These are phyloP conservation scores for Gossypium aridum DNA, from an alignment of 441 rosid genomes.

Conservation along the genomic window DNA sequence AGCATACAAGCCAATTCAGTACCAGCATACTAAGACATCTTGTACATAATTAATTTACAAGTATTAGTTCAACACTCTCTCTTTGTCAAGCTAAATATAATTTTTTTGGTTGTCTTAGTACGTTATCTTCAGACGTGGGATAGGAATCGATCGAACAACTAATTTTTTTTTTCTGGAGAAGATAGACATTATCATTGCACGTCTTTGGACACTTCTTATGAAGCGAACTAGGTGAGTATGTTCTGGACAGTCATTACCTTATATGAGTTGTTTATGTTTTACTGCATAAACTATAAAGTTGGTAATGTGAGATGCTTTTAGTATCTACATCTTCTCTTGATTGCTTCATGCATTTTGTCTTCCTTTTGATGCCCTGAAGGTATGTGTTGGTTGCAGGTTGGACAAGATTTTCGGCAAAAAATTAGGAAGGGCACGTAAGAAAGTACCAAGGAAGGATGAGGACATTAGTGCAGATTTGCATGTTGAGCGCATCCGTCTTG, in stretches of 20 bases:
- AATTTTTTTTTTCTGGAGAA: slow-evolving; percentile 84
- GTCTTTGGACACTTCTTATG: slow-evolving; percentile 65
- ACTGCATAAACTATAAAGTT: too few species aligned
- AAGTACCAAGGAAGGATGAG: slow-evolving; percentile 59
- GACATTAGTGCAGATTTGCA: slow-evolving; percentile 32
- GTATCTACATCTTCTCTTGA: too few species aligned
- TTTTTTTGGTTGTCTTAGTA: slow-evolving; percentile 33
- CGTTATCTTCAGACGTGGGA: slow-evolving; percentile 87
- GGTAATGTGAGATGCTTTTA: too few species aligned
- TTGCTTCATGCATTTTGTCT: too few species aligned
- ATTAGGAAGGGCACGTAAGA: slow-evolving; percentile 25
- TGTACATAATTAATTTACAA: background rate
- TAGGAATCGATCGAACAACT: slow-evolving; percentile 76
- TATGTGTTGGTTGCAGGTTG: slow-evolving; percentile 45
- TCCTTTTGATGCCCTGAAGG: slow-evolving; percentile 4
- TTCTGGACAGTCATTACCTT: background rate
- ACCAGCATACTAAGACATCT: background rate
- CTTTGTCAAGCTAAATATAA: background rate
- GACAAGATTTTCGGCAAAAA: slow-evolving; percentile 47
- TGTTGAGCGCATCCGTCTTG: slow-evolving; percentile 83
- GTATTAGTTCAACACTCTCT: background rate
- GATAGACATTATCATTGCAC: slow-evolving; percentile 70
- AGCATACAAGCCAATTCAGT: background rate
- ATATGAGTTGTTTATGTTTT: slow-evolving; percentile 2
- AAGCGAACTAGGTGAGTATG: slow-evolving; percentile 50